phyloP scores from a whole-genome alignment of 495 filamentous ascomycete genomes.

The Tuber umbilicatum region DNA sequence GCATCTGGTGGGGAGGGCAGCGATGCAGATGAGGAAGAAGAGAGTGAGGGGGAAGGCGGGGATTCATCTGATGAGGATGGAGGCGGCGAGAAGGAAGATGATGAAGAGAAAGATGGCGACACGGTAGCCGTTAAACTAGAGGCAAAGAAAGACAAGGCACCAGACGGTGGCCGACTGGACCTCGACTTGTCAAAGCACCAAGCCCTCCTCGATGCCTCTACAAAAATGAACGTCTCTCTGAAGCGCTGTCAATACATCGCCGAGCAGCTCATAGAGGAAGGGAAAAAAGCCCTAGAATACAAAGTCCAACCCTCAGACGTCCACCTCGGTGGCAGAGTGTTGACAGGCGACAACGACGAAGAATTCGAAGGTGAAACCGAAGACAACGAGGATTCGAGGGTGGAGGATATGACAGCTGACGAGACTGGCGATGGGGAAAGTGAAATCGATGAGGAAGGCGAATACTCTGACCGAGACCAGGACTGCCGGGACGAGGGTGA shows the following conservation, averaged over 20 bases:
- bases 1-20: conserved; percentile 20
- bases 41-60: conserved; percentile 44
- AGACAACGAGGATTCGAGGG: conserved; percentile 26
- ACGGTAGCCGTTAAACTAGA: conserved; percentile 21
- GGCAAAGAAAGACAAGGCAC: conserved; percentile 35
- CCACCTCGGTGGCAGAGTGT: conserved; percentile 72
- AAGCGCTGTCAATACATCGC: conserved; percentile 80
- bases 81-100: conserved; percentile 48
- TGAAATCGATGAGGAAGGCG: conserved; percentile 27
- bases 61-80: conserved; percentile 45
- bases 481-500: conserved; percentile 28
- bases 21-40: conserved; percentile 39
- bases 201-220: conserved; percentile 75
- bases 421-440: conserved; percentile 13
- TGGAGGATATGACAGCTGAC: conserved; percentile 11
- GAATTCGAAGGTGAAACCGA: conserved; percentile 41
- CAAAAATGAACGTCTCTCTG: conserved; percentile 89
- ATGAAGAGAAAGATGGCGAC: conserved; percentile 46
- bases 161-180: conserved; percentile 69
- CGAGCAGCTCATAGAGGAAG: conserved; percentile 82
- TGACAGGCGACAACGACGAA: conserved; percentile 59
- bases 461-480: conserved; percentile 24
- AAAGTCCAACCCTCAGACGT: conserved; percentile 67
- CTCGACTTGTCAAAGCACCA: conserved; percentile 84
- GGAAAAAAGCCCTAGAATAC: conserved; percentile 77